These are phyloP conservation scores for Theobroma cacao DNA, from an alignment of 345 rosid genomes.

Conservation along the genomic window DNA sequence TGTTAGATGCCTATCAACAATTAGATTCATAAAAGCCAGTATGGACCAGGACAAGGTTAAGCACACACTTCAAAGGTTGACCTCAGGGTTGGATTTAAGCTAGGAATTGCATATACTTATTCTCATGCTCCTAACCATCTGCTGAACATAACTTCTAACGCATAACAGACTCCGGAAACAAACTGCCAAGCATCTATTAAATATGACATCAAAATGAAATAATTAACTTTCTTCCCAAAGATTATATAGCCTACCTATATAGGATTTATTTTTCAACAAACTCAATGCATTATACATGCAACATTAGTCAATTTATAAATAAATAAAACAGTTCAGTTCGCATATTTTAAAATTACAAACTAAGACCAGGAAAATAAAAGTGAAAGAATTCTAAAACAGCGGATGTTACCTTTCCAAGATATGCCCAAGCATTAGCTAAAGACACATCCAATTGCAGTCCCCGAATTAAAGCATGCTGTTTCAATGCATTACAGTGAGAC, in stretches of 20 bases:
- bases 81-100: conserved; percentile 3
- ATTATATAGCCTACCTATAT: not conserved
- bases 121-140: not conserved
- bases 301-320: not conserved
- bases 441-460: conserved; percentile 90
- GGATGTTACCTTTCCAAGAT: conserved; percentile 79
- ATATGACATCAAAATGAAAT: not conserved
- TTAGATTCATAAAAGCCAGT: not conserved
- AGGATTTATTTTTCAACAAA: not conserved
- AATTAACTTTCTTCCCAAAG: not conserved
- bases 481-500: conserved; percentile 62
- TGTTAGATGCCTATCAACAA: conserved; percentile 3
- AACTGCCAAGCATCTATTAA: not conserved
- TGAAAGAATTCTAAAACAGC: not conserved
- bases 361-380: not conserved
- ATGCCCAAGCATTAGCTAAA: conserved; percentile 85
- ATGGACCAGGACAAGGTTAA: not conserved
- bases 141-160: not conserved
- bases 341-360: not conserved
- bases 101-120: not conserved
- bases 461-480: conserved; percentile 82
- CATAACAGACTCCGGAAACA: not conserved
- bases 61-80: not conserved
- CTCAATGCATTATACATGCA: not conserved
- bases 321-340: not conserved